Conservation (phyloP, 1,284 basidiomycete species). For the Cryptococcus neoformans region DNA sequence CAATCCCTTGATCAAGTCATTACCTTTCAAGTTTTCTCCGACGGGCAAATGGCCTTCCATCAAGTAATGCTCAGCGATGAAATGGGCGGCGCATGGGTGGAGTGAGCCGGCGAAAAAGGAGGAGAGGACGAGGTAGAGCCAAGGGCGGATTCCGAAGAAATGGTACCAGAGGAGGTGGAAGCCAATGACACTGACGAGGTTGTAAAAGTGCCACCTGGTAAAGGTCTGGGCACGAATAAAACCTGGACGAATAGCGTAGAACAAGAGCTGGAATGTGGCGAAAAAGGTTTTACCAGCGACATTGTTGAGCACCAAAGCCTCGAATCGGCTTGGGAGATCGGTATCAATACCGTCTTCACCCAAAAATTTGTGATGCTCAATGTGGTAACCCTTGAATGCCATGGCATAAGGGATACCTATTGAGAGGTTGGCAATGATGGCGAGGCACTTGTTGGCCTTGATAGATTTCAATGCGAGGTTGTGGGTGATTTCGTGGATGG, state of each 20-base stretch:
- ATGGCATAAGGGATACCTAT: conserved; percentile 95
- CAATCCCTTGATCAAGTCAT: conserved; percentile 28
- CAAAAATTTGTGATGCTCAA: conserved; percentile 90
- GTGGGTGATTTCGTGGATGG: conserved; percentile 98
- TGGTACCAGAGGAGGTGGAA: conserved; percentile 70
- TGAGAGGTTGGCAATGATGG: conserved; percentile 86
- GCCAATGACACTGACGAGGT: conserved; percentile 65
- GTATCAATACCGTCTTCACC: conserved; percentile 96
- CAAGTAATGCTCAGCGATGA: conserved; percentile 94
- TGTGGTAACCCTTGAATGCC: conserved; percentile 96
- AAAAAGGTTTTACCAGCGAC: conserved; percentile 98
- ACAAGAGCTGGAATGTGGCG: conserved; percentile 96
- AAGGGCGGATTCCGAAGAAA: conserved; percentile 61
- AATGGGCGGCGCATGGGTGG: conserved; percentile 95
- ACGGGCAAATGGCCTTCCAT: conserved; percentile 66
- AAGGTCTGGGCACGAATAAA: conserved; percentile 81
- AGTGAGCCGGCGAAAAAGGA: conserved; percentile 94
- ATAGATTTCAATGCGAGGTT: conserved; percentile 90
- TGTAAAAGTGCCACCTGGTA: conserved; percentile 80
- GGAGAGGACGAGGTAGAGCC: conserved; percentile 80
- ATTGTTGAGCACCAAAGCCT: conserved; percentile 84
- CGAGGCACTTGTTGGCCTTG: conserved; percentile 76
- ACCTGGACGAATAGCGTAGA: conserved; percentile 96
- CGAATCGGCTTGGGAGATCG: conserved; percentile 82
- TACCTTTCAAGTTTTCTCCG: conserved; percentile 26